A percentile compares a stretch with the other conserved stretches of the same genome.
phyloP scores from a whole-genome alignment of 495 filamentous ascomycete species.

The Neurospora intermedia region DNA sequence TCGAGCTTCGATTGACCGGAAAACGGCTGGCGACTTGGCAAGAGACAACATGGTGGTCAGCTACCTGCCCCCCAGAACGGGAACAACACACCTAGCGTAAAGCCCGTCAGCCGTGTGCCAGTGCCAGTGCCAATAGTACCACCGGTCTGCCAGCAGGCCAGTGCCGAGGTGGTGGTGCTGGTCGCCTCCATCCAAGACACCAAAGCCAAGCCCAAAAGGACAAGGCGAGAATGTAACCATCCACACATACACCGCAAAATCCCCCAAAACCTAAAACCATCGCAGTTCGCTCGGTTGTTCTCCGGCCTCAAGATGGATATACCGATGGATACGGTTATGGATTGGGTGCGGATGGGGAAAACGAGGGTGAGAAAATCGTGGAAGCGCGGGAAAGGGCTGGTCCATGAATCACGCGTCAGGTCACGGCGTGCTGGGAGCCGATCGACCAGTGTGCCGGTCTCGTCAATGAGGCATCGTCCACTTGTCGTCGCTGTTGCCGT shows the following conservation, averaged over 20 bases:
- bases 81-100: neutral
- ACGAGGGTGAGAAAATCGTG: neutral
- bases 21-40: neutral
- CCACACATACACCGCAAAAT: neutral
- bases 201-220: neutral
- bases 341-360: neutral
- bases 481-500: neutral
- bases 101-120: neutral
- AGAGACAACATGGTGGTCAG: neutral
- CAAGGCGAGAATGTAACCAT: neutral
- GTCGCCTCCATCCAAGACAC: neutral
- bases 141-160: neutral
- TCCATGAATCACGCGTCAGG: neutral
- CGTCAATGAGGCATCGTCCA: neutral
- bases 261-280: neutral
- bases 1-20: neutral
- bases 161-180: neutral
- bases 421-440: neutral
- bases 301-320: neutral
- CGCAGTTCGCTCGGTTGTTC: neutral
- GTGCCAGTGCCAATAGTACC: neutral
- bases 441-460: neutral
- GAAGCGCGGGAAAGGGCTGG: neutral
- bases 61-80: neutral
- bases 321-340: neutral